phyloP scores from a whole-genome alignment of 805 yeast genomes.

The Nakazawaea peltata region DNA sequence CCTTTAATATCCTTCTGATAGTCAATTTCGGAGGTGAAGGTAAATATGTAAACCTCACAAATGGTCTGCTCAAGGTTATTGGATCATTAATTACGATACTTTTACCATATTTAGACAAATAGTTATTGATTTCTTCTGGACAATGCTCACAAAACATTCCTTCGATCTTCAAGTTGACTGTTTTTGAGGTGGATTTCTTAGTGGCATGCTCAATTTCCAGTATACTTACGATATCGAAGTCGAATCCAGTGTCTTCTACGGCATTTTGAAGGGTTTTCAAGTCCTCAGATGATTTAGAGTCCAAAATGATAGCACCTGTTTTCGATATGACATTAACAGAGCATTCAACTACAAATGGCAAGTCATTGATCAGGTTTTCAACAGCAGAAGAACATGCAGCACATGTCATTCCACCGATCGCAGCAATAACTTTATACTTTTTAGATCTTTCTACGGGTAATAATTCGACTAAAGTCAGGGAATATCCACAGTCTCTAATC shows the following conservation, averaged over 20 bases:
- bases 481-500: conserved; percentile 38
- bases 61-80: conserved; percentile 47
- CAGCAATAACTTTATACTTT: conserved; percentile 45
- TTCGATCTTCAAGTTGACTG: conserved; percentile 44
- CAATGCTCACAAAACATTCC: conserved; percentile 73
- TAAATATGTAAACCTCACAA: conserved; percentile 54
- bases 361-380: conserved; percentile 31
- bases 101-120: conserved; percentile 45
- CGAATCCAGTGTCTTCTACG: conserved; percentile 64
- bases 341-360: conserved; percentile 45
- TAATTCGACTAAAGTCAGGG: conserved; percentile 47
- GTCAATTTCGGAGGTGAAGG: conserved; percentile 49
- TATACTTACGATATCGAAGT: conserved; percentile 37
- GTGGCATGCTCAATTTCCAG: conserved; percentile 38
- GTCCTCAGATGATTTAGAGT: conserved; percentile 26
- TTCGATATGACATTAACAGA: conserved; percentile 54
- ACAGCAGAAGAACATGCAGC: conserved; percentile 59
- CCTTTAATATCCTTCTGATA: conserved; percentile 45
- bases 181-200: conserved; percentile 41
- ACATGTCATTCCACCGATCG: conserved; percentile 71
- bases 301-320: conserved; percentile 53
- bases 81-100: conserved; percentile 49
- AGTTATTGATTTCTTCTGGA: conserved; percentile 46
- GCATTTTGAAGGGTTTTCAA: conserved; percentile 36
- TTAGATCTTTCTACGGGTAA: conserved; percentile 45